These are phyloP conservation scores for Moesziomyces sp. DNA, from an alignment of 1,284 basidiomycete genomes.

Conservation along the genomic window DNA sequence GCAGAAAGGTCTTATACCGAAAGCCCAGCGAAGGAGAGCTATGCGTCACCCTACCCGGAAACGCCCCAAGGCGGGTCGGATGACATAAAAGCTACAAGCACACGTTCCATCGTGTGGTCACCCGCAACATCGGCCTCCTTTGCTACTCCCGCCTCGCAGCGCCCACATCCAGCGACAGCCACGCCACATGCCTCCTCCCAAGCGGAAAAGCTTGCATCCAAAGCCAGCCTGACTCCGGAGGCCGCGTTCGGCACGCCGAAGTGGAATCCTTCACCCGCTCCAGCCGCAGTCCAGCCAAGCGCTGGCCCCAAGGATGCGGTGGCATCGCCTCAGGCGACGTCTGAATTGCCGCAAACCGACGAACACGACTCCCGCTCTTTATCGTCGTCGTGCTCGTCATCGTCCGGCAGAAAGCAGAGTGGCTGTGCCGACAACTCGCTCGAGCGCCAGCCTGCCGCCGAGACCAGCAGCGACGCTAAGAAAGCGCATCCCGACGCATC, in stretches of 20 bases:
- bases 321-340: neutral
- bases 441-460: neutral
- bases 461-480: too few species aligned
- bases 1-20: too few species aligned
- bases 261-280: slow-evolving; percentile 8
- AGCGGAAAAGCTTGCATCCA: too few species aligned
- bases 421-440: slow-evolving; percentile 20
- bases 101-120: slow-evolving; percentile 20
- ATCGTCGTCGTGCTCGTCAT: slow-evolving; percentile 13
- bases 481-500: too few species aligned
- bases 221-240: neutral
- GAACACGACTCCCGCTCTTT: slow-evolving; percentile 10
- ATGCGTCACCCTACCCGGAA: too few species aligned
- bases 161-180: neutral
- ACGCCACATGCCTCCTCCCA: neutral
- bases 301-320: neutral
- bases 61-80: neutral
- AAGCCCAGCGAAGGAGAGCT: too few species aligned
- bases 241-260: slow-evolving; percentile 24
- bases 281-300: neutral
- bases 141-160: slow-evolving; percentile 20
- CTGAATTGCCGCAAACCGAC: neutral
- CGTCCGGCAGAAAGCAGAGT: slow-evolving; percentile 19
- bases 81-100: neutral
- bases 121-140: slow-evolving; percentile 25